Evolutionary conservation across 2,329 filamentous ascomycete genomes (phyloP), one percentile per base, ranked within the genome.

Genomic region (Colletotrichum magnum): DNA sequence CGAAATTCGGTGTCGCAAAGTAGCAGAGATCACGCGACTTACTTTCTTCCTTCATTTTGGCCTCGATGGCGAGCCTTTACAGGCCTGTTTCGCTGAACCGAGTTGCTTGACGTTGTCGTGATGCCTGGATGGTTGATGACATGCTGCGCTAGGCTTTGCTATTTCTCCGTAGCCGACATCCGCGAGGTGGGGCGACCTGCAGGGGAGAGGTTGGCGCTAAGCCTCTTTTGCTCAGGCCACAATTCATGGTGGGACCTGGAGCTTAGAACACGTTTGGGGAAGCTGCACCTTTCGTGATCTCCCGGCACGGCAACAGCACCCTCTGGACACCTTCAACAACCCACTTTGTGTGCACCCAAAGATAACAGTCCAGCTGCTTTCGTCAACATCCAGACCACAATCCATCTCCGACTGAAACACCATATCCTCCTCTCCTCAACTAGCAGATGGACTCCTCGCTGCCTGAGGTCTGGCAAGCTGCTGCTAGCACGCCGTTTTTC

Each of bases 381-480:
- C 39, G 24, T 41, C 45, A 21, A 13, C 39, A 36, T 43, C 24
- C n/a, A 69, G 2, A 36, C 18, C 41, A 24, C 21, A 28, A 32
- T 36, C 10, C 4, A 12, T 12, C 15, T 43, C 24, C 53, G 41
- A 47, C 15, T 21, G 32, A 62, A 56, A 12, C 54, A 39, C 32
- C 48, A 58, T 12, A 18, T 54, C 51, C 12, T 36, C 16, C 52
- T 50, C 36, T 18, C 18, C 26, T 24, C 61, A 39, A 56, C 54
- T 50, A 64, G 68, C 68, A 68, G 85, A 93, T 93, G 91, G 91
- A 93, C 89, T 89, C 90, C 78, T 94, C 93, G 87, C 86, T 97
- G 82, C 90, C 92, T 83, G 90, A 96, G 82, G 88, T 97, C 85
- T 98, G 95, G 95, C 92, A 97, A 88, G 93, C 94, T 87, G 93